Evolutionary conservation across 2,329 filamentous ascomycete species (phyloP), one percentile per base, ranked within the genome.

Genomic region (Mollisiaceae sp.): DNA sequence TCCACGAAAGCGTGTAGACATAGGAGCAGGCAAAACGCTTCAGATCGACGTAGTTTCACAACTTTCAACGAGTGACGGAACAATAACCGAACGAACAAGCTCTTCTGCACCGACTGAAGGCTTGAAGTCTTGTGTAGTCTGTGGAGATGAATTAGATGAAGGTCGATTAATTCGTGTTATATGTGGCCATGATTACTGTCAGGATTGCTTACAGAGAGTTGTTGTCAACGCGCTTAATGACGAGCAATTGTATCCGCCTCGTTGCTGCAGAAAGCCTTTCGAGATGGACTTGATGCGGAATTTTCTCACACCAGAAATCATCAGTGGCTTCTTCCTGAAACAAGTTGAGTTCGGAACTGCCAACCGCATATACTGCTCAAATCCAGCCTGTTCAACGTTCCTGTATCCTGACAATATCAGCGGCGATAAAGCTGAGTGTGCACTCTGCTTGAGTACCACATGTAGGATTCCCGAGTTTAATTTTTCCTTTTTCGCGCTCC

Each of bases 291-390:
- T 43, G 3, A 65, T 65, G 63, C 27, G 54, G 15, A 11, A 35
- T 12, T 47, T 61, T n/a, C 54, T 65, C 1, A 58, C 52, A 4
- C 54, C 59, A 22, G 63, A 62, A 24, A 59, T 62, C n/a, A 65
- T 59, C 43, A 0, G 50, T 72, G 43, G 72, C 11, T 86, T 82
- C 65, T 68, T 74, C 9, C 73, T 73, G 1, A 87, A 83, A 70
- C 75, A 79, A 38, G 11, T 80, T 1, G 85, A 88, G 71, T 78
- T 81, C 11, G 76, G 77, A 1, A 83, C 82, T 0, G 69, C 74
- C 0, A 76, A 86, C 59, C 74, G 79, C 4, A 82, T 78, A 0
- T 87, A 88, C 70, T 88, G 86, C 65, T 77, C 80, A 43, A 57
- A 62, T 0, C 63, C 73, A 0, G 60, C 66, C 0, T 87, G 85